A percentile compares a stretch with the other conserved stretches of the same genome.
These are phyloP conservation scores for Pseudogymnoascus sp. DNA, from an alignment of 2,329 filamentous ascomycete genomes.

Conservation along the genomic window DNA sequence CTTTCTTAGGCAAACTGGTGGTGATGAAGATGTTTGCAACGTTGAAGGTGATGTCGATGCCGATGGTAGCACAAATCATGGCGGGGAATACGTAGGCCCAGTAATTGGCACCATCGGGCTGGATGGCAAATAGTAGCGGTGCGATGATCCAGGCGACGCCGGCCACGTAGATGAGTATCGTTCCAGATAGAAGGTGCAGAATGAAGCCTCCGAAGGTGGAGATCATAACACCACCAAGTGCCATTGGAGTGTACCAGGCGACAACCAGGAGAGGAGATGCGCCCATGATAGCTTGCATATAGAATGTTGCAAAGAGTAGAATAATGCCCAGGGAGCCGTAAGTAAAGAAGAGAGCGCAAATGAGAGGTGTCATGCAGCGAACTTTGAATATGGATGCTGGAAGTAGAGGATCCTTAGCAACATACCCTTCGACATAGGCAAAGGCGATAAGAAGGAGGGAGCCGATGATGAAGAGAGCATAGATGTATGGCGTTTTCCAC, in stretches of 20 bases:
- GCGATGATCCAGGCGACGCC: conserved; percentile 45
- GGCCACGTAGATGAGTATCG: conserved; percentile 44
- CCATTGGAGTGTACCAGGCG: conserved; percentile 59
- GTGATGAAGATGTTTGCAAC: conserved; percentile 73
- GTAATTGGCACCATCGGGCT: conserved; percentile 34
- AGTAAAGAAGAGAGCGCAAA: conserved; percentile 53
- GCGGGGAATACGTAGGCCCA: conserved; percentile 70
- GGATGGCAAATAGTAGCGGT: conserved; percentile 47
- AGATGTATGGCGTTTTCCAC: conserved; percentile 70
- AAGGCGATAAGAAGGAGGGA: conserved; percentile 51
- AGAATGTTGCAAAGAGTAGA: conserved; percentile 62
- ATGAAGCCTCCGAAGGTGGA: conserved; percentile 49
- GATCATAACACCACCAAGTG: conserved; percentile 62
- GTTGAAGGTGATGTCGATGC: conserved; percentile 69
- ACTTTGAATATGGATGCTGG: conserved; percentile 63
- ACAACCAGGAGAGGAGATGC: conserved; percentile 48
- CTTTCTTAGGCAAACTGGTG: conserved; percentile 56
- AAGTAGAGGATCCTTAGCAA: conserved; percentile 60
- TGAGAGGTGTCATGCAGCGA: conserved; percentile 60
- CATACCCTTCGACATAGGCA: conserved; percentile 66
- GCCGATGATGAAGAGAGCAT: conserved; percentile 57
- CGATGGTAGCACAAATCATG: conserved; percentile 62
- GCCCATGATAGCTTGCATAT: conserved; percentile 49
- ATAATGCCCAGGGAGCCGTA: conserved; percentile 65
- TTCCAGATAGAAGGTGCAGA: conserved; percentile 48